These are phyloP conservation scores for Hippophae tibetana DNA, from an alignment of 306 rosid species.

Conservation along the genomic window DNA sequence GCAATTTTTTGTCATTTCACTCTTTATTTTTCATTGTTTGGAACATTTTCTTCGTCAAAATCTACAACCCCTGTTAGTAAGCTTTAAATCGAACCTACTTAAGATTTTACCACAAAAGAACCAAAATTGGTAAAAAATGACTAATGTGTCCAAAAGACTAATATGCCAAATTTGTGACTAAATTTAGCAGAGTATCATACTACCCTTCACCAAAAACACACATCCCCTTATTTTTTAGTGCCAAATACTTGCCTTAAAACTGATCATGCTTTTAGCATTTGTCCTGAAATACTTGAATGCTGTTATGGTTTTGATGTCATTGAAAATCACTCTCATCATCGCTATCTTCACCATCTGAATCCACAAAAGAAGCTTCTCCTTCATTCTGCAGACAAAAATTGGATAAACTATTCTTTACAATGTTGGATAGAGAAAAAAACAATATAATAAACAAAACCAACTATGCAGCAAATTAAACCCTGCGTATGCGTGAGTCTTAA, in stretches of 20 bases:
- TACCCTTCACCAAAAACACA: background rate
- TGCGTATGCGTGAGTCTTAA: too few species aligned
- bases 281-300: too few species aligned
- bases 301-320: background rate
- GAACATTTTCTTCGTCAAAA: slow-evolving; percentile 12
- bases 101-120: too few species aligned
- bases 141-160: too few species aligned
- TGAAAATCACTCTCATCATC: slow-evolving; percentile 19
- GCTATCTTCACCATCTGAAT: slow-evolving; percentile 15
- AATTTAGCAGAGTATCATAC: too few species aligned
- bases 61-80: too few species aligned
- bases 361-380: slow-evolving; percentile 31
- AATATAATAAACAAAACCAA: background rate
- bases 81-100: too few species aligned
- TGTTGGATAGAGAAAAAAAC: background rate
- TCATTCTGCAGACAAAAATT: slow-evolving; percentile 43
- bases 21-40: slow-evolving; percentile 5
- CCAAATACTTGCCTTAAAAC: too few species aligned
- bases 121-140: too few species aligned
- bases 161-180: too few species aligned
- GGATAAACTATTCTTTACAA: background rate
- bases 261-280: too few species aligned
- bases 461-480: slow-evolving; percentile 3
- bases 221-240: too few species aligned
- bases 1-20: background rate